Conservation (phyloP, 2,329 filamentous ascomycete species). For the Arthroderma uncinatum region DNA sequence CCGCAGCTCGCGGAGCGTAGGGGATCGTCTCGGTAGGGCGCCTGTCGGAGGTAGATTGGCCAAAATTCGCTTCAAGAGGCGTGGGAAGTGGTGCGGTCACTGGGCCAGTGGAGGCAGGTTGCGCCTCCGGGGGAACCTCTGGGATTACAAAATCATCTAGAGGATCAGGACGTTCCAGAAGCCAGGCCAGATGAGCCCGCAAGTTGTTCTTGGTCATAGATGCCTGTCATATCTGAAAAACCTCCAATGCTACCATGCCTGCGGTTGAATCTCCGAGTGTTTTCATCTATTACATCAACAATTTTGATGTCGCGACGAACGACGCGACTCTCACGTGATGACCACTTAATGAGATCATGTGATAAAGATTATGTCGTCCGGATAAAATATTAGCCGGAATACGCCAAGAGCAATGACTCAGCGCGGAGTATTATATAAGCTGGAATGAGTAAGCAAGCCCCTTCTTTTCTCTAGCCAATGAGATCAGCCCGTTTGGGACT, state of each 20-base stretch:
- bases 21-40: background rate
- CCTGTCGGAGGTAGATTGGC: background rate
- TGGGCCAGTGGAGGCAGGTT: background rate
- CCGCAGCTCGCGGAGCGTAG: background rate
- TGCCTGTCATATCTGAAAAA: slow-evolving; percentile 21
- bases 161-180: slow-evolving; percentile 30
- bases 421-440: background rate
- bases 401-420: no score
- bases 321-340: background rate
- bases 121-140: background rate
- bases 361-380: background rate
- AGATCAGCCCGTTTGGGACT: background rate
- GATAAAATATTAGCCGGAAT: background rate
- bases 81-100: background rate
- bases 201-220: slow-evolving; percentile 42
- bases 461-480: background rate
- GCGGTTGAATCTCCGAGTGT: background rate
- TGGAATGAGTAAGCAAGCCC: background rate
- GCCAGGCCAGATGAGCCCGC: slow-evolving; percentile 36
- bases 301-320: background rate
- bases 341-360: background rate
- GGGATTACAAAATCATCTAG: background rate
- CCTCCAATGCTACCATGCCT: background rate
- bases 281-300: slow-evolving; percentile 3
- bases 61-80: background rate